Conservation (phyloP, 768 basidiomycete genomes). For the Kwoniella pini region DNA sequence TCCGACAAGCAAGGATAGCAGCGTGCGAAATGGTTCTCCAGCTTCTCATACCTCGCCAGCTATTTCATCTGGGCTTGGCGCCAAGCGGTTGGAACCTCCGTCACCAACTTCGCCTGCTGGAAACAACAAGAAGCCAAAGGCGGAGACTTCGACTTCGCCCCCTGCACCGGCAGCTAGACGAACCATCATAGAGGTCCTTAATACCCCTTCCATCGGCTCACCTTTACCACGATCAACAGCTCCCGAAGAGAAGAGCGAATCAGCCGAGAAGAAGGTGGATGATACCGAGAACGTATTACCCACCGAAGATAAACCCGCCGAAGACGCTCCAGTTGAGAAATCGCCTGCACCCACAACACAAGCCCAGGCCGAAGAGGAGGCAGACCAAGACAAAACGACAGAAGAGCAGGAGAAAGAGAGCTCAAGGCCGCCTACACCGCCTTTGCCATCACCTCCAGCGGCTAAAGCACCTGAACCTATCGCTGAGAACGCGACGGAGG, state of each 20-base stretch:
- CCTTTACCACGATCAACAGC: constrained; percentile 17
- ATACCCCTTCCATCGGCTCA: constrained; percentile 31
- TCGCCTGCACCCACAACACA: background rate
- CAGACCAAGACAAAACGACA: background rate
- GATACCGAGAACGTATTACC: background rate
- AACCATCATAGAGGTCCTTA: constrained; percentile 45
- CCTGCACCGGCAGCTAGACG: constrained; percentile 21
- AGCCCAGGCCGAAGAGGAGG: background rate
- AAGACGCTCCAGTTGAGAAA: background rate
- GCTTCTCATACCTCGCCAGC: constrained; percentile 5
- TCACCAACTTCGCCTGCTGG: constrained; percentile 35
- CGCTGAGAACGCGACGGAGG: constrained; percentile 3
- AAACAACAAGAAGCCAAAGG: constrained; percentile 23
- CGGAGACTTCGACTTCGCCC: constrained; percentile 5
- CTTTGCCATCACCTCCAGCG: background rate
- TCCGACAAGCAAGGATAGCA: constrained; percentile 16
- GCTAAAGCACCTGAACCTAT: background rate
- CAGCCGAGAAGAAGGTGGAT: background rate
- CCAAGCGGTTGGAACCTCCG: constrained; percentile 37
- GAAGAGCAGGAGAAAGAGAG: background rate
- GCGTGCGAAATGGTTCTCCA: constrained; percentile 6
- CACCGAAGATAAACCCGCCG: background rate
- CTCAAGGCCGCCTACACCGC: constrained; percentile 19
- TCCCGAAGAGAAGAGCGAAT: background rate
- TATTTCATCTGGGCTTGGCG: background rate